A percentile compares a stretch with the other conserved stretches of the same genome.
phyloP scores from a whole-genome alignment of 1,284 basidiomycete genomes.

The Cryptococcus sp. region DNA sequence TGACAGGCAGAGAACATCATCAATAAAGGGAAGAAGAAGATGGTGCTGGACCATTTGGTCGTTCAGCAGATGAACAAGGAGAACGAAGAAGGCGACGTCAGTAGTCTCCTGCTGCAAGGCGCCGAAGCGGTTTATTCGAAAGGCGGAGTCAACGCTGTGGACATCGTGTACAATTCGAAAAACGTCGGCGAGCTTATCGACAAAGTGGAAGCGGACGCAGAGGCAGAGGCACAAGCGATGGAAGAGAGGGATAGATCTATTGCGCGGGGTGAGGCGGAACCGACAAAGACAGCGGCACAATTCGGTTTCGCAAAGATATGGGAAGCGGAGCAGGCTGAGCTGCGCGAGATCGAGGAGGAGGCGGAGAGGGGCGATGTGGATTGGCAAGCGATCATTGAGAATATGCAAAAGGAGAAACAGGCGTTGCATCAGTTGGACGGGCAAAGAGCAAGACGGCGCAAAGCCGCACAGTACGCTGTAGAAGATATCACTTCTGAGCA shows the following conservation, averaged over 20 bases:
- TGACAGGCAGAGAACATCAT: conserved; percentile 71
- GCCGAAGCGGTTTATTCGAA: conserved; percentile 71
- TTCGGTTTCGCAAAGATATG: conserved; percentile 87
- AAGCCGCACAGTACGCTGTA: conserved; percentile 1
- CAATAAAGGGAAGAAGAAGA: conserved; percentile 84
- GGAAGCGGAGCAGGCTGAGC: conserved; percentile 69
- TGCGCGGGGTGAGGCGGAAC: conserved; percentile 15
- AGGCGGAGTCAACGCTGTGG: conserved; percentile 55
- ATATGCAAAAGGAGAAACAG: conserved; percentile 36
- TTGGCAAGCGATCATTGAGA: conserved; percentile 61
- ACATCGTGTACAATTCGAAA: conserved; percentile 73
- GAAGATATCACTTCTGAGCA: not conserved
- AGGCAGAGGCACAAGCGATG: conserved; percentile 54
- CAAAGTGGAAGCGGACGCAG: conserved; percentile 73
- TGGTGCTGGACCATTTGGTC: conserved; percentile 86
- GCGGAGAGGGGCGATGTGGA: conserved; percentile 58
- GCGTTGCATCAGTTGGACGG: too few species aligned
- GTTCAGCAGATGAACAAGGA: conserved; percentile 85
- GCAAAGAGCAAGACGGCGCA: conserved; percentile 14
- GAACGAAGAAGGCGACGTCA: conserved; percentile 69
- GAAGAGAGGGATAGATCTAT: conserved; percentile 35
- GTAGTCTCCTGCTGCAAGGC: conserved; percentile 79
- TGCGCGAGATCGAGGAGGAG: conserved; percentile 60
- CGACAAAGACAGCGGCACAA: conserved; percentile 48
- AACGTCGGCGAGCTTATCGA: conserved; percentile 81